A percentile compares a stretch with the other conserved stretches of the same genome.
phyloP scores from a whole-genome alignment of 2,329 filamentous ascomycete genomes.

The Lasiodiplodia sp. region DNA sequence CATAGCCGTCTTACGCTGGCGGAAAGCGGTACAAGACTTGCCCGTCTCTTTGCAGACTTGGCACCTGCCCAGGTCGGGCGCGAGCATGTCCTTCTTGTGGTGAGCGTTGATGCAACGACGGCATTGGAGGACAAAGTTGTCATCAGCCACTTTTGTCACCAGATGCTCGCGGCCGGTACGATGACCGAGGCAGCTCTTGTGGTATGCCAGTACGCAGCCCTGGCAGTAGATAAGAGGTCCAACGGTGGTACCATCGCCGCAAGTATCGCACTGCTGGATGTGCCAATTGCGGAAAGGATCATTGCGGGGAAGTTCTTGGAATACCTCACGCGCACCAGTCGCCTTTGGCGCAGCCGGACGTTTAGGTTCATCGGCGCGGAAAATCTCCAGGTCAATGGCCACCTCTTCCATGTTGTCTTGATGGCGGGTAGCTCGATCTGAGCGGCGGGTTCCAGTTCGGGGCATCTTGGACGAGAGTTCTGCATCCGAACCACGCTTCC shows the following conservation, averaged over 20 bases:
- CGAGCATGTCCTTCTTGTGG: slow-evolving; percentile 70
- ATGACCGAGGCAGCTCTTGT: slow-evolving; percentile 80
- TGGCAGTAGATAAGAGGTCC: slow-evolving; percentile 86
- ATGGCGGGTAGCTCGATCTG: slow-evolving; percentile 55
- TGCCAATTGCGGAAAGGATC: slow-evolving; percentile 76
- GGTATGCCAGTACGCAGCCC: slow-evolving; percentile 84
- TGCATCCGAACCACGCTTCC: slow-evolving; percentile 43
- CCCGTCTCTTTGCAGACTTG: slow-evolving; percentile 72
- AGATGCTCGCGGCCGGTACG: slow-evolving; percentile 81
- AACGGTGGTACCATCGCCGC: slow-evolving; percentile 66
- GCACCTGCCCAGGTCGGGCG: slow-evolving; percentile 76
- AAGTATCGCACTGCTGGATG: slow-evolving; percentile 74
- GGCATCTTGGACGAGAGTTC: slow-evolving; percentile 22
- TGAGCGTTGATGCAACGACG: slow-evolving; percentile 78
- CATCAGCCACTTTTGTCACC: slow-evolving; percentile 81
- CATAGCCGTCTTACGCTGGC: slow-evolving; percentile 72
- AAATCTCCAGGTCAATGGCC: slow-evolving; percentile 69
- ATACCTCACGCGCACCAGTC: slow-evolving; percentile 73
- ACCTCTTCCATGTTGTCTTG: slow-evolving; percentile 61
- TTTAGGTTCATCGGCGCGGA: slow-evolving; percentile 50
- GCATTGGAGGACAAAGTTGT: slow-evolving; percentile 88
- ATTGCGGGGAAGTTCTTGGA: slow-evolving; percentile 66
- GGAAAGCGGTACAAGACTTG: slow-evolving; percentile 76
- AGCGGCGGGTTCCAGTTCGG: slow-evolving; percentile 49
- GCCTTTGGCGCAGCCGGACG: slow-evolving; percentile 56